A percentile compares a stretch with the other conserved stretches of the same genome.
Evolutionary conservation across 345 rosid species (phyloP).

Genomic region (Hypericum perforatum): DNA sequence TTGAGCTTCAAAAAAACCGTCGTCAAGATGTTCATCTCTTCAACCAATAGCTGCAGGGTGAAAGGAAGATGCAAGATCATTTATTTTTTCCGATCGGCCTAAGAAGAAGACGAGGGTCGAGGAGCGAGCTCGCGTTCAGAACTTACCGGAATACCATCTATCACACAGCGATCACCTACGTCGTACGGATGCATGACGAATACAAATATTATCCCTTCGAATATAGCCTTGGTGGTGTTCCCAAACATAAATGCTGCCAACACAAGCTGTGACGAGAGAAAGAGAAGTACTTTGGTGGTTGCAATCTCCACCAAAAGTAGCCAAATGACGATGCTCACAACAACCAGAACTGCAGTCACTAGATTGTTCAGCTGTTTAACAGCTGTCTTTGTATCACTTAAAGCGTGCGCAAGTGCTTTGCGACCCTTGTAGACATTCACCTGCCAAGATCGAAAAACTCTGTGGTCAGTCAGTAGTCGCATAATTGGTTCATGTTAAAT

Average conservation of each 20-base stretch:
- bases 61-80: no score
- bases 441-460: background rate
- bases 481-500: no score
- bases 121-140: background rate
- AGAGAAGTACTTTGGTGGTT: background rate
- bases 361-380: constrained; percentile 1
- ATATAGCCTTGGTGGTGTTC: background rate
- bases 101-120: no score
- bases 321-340: background rate
- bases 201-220: background rate
- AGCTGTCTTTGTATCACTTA: background rate
- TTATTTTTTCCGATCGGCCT: no score
- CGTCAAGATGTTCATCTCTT: background rate
- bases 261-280: background rate
- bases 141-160: background rate
- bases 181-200: background rate
- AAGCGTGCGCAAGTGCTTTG: background rate
- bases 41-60: background rate
- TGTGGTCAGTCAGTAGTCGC: no score
- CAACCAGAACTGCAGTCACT: background rate
- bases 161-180: background rate
- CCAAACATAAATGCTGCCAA: background rate
- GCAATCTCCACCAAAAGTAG: constrained; percentile 2
- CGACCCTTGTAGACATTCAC: constrained; percentile 1
- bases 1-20: background rate